Evolutionary conservation across 306 rosid species (phyloP), one percentile per base, ranked within the genome.

Genomic region (Abrus precatorius): DNA sequence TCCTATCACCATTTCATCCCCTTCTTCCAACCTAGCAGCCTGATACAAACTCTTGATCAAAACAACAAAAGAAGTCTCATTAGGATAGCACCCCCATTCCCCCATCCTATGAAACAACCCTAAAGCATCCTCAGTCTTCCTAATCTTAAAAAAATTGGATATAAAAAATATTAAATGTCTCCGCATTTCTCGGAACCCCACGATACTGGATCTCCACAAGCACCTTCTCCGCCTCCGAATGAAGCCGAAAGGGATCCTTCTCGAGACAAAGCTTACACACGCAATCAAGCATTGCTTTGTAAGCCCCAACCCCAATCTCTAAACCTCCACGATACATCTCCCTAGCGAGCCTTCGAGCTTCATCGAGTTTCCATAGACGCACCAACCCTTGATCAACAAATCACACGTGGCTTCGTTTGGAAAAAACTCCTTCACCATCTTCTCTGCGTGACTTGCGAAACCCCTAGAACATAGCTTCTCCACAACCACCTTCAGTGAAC

Each of bases 251-350:
- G 0, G 97, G 94, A 34, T 94, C 98, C 72, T 94, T 92, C 54
- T 83, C 52, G 43, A 94, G 89, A 52, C 93, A 92, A n/a, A 94
- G 83, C 87, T 77, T 88, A 56, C 96, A 91, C 2, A 85, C 88
- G 44, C 97, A 88, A 45, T 92, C 97, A 5, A 94, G 93, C 78
- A 94, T 87, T 1, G 97, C 91, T 47, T 94, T 92, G 20, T 85
- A 94, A 1, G 98, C 92, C 9, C 10, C 41, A 0, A 88, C 72
- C 3, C 97, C 94, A 9, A 91, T 85, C 88, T 86, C 90, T 56
- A 92, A 94, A 57, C 97, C 97, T 47, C 98, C 98, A 9, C 97
- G 83, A 72, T 87, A 84, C 97, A 94, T 94, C 83, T 94, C 97
- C 14, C 84, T 91, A 3, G 97, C 93, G 6, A 94, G 86, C 69